These are phyloP conservation scores for Harringtonia lauricola DNA, from an alignment of 2,329 filamentous ascomycete species.

Conservation along the genomic window DNA sequence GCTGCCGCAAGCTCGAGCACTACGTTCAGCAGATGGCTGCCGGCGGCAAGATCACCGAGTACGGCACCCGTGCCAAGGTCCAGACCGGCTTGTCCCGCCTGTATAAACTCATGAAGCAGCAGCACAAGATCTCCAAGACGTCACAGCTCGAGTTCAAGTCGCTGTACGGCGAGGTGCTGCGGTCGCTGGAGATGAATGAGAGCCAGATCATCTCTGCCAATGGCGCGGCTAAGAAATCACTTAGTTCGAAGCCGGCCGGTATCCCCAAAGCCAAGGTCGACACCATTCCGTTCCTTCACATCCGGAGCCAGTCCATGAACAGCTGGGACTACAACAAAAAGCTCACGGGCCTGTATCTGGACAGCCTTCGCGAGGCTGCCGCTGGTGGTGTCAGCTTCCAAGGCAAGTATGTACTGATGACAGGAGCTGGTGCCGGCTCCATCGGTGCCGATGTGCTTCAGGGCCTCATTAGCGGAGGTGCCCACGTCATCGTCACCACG, in stretches of 20 bases:
- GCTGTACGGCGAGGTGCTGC: slow-evolving; percentile 87
- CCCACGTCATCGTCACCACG: slow-evolving; percentile 93
- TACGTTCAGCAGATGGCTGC: slow-evolving; percentile 98
- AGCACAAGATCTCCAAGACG: slow-evolving; percentile 94
- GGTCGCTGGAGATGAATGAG: slow-evolving; percentile 94
- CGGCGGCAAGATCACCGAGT: slow-evolving; percentile 96
- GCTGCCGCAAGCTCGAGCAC: slow-evolving; percentile 93
- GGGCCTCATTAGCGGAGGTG: slow-evolving; percentile 90
- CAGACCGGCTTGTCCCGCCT: slow-evolving; percentile 91
- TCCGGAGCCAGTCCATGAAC: slow-evolving; percentile 87
- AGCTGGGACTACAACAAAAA: slow-evolving; percentile 99
- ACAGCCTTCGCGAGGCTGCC: slow-evolving; percentile 82
- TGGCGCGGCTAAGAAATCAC: slow-evolving; percentile 35
- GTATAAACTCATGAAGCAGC: slow-evolving; percentile 97
- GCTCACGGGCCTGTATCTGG: slow-evolving; percentile 84
- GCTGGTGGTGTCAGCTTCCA: slow-evolving; percentile 81
- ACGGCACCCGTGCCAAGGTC: slow-evolving; percentile 95
- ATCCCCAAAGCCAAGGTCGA: slow-evolving; percentile 81
- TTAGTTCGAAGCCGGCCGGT: slow-evolving; percentile 34
- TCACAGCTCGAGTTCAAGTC: slow-evolving; percentile 95
- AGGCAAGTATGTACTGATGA: slow-evolving; percentile 96
- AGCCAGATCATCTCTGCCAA: slow-evolving; percentile 76
- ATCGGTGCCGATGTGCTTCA: slow-evolving; percentile 96
- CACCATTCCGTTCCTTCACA: slow-evolving; percentile 93
- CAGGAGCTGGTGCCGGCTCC: slow-evolving; percentile 91